phyloP scores from a whole-genome alignment of 306 rosid species.

The Canavalia gladiata region DNA sequence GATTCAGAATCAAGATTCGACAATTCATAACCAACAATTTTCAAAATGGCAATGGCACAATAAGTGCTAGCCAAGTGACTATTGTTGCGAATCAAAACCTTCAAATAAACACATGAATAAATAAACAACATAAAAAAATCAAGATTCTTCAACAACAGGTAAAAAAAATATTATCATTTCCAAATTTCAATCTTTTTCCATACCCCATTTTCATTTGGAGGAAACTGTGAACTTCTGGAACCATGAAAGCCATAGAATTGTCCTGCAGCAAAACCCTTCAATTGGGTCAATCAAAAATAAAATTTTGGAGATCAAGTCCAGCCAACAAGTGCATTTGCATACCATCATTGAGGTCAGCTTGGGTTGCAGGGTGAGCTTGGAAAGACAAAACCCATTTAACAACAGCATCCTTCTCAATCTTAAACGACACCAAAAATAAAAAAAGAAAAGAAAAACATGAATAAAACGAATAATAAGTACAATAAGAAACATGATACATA shows the following conservation, averaged over 20 bases:
- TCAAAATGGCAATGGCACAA: conserved; percentile 82
- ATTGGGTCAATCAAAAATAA: conserved; percentile 37
- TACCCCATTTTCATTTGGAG: conserved; percentile 73
- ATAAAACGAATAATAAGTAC: neutral
- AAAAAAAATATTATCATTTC: conserved; percentile 22
- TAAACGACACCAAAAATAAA: conserved; percentile 5
- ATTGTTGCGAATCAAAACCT: conserved; percentile 67
- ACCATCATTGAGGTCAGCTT: conserved; percentile 61
- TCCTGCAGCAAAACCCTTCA: conserved; percentile 64
- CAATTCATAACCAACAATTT: conserved; percentile 77
- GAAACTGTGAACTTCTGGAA: conserved; percentile 77
- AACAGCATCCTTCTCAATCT: conserved; percentile 76
- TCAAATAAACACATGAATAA: conserved; percentile 26
- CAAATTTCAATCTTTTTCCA: conserved; percentile 36
- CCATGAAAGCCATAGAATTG: conserved; percentile 88
- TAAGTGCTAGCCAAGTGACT: conserved; percentile 97
- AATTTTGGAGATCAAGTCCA: conserved; percentile 1
- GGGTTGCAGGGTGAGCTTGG: conserved; percentile 65
- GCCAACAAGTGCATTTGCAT: conserved; percentile 34
- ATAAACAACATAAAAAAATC: conserved; percentile 15
- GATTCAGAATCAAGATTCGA: conserved; percentile 63
- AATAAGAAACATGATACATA: neutral
- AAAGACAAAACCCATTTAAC: conserved; percentile 88
- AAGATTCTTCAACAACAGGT: conserved; percentile 6
- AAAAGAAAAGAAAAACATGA: neutral